These are phyloP conservation scores for Teunomyces lycoperdinae DNA, from an alignment of 805 yeast genomes.

Conservation along the genomic window DNA sequence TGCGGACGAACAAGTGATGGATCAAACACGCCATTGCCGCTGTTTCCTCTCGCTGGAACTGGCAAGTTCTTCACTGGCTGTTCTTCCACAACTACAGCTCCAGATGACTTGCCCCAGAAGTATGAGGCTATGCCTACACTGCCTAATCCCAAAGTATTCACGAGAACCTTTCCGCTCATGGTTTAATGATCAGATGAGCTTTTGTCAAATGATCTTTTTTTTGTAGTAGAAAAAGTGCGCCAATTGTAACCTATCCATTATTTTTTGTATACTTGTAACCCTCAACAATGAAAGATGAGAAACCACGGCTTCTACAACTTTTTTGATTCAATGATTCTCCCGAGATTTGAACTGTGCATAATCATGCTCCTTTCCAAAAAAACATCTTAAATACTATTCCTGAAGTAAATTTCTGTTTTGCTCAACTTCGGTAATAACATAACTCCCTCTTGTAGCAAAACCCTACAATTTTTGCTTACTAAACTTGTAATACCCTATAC, in stretches of 20 bases:
- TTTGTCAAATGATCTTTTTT: background rate
- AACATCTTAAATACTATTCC: too few species aligned
- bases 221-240: background rate
- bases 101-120: conserved; percentile 36
- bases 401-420: too few species aligned
- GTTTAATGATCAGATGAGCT: background rate
- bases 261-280: too few species aligned
- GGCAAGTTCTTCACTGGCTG: conserved; percentile 10
- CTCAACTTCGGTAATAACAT: too few species aligned
- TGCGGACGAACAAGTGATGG: conserved; percentile 59
- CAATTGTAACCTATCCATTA: background rate
- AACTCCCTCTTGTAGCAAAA: too few species aligned
- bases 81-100: conserved; percentile 14
- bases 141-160: conserved; percentile 33
- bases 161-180: conserved; percentile 23
- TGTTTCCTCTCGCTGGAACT: conserved; percentile 6
- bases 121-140: conserved; percentile 39
- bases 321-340: too few species aligned
- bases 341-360: too few species aligned
- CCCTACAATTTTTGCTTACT: too few species aligned
- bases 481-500: too few species aligned
- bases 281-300: too few species aligned
- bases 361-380: too few species aligned
- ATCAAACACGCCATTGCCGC: conserved; percentile 16
- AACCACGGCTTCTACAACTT: too few species aligned